phyloP scores from a whole-genome alignment of 2,329 filamentous ascomycete species.

The Arthroderma sp. region DNA sequence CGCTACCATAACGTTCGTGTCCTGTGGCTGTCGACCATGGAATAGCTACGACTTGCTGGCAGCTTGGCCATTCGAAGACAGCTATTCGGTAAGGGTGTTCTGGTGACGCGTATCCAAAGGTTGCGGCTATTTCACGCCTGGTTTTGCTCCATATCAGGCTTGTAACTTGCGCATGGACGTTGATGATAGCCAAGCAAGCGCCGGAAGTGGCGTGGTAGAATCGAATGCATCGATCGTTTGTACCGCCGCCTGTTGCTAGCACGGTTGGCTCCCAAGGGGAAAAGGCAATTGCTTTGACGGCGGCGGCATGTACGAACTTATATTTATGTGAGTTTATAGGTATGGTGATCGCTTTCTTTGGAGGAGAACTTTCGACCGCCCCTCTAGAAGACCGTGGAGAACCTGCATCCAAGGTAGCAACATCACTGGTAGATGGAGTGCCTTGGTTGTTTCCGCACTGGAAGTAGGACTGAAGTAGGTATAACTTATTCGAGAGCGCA shows the following conservation, averaged over 20 bases:
- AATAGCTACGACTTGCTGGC: slow-evolving; percentile 70
- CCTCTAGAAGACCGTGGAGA: neutral
- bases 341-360: slow-evolving; percentile 35
- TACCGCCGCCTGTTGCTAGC: slow-evolving; percentile 81
- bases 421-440: neutral
- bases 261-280: slow-evolving; percentile 86
- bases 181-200: slow-evolving; percentile 74
- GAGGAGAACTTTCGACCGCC: neutral
- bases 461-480: neutral
- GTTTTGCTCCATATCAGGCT: slow-evolving; percentile 81
- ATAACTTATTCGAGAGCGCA: neutral
- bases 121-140: slow-evolving; percentile 76
- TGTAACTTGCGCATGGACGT: slow-evolving; percentile 86
- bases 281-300: slow-evolving; percentile 93
- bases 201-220: slow-evolving; percentile 86
- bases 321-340: slow-evolving; percentile 51
- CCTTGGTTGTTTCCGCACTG: neutral
- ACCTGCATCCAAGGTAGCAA: neutral
- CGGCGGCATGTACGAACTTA: slow-evolving; percentile 67
- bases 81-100: slow-evolving; percentile 82
- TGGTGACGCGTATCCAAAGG: slow-evolving; percentile 85
- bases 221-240: slow-evolving; percentile 88
- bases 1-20: slow-evolving; percentile 19
- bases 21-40: slow-evolving; percentile 57
- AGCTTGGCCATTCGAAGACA: slow-evolving; percentile 89